A percentile compares a stretch with the other conserved stretches of the same genome.
phyloP scores from a whole-genome alignment of 169 alveolate species.

The Perkinsus olseni region DNA sequence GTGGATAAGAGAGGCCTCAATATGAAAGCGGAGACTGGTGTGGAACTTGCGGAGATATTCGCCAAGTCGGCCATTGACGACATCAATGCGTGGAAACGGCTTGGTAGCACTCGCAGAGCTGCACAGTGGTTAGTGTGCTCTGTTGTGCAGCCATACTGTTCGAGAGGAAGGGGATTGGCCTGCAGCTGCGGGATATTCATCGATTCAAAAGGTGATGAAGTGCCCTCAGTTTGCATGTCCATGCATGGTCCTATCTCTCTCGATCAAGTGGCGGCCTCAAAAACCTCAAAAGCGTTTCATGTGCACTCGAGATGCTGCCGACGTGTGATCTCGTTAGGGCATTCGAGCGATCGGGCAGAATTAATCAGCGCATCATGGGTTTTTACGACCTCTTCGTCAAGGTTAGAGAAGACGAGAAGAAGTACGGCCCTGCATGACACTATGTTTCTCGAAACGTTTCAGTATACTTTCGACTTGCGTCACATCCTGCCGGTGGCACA shows the following conservation, averaged over 20 bases:
- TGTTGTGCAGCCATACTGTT: neutral
- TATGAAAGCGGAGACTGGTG: neutral
- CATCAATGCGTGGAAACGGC: neutral
- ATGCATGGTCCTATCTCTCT: no score
- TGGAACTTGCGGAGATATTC: neutral
- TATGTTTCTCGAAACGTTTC: neutral
- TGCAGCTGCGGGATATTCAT: neutral
- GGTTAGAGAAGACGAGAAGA: neutral
- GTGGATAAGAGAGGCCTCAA: neutral
- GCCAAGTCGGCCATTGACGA: neutral
- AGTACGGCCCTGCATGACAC: neutral
- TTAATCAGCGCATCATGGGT: neutral
- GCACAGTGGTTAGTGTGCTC: neutral
- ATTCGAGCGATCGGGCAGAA: neutral
- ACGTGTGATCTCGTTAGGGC: neutral
- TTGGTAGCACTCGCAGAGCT: neutral
- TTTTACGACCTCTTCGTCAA: neutral
- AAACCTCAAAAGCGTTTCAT: no score
- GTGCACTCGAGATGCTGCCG: no score
- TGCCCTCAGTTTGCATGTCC: no score
- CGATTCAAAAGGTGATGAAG: neutral
- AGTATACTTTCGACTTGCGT: neutral
- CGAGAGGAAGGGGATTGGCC: neutral
- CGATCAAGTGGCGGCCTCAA: no score
- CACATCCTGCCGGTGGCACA: no score